Evolutionary conservation across 2,329 filamentous ascomycete genomes (phyloP), one percentile per base, ranked within the genome.

Genomic region (Neofusicoccum sp.): DNA sequence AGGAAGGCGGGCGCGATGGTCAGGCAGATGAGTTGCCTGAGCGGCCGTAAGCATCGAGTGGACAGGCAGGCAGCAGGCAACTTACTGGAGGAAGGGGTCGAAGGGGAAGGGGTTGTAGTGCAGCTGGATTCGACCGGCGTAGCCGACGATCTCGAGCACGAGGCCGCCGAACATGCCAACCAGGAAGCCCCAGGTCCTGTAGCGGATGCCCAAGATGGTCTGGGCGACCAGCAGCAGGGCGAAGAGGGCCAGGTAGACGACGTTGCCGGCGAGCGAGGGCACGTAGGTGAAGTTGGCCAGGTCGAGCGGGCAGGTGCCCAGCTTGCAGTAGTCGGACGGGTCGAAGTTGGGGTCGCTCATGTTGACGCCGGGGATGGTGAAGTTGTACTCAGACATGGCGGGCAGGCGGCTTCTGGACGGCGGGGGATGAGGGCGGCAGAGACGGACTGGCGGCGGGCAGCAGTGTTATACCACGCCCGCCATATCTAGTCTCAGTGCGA

Each of bases 1-100:
- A 81, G 70, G 69, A 83, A 86, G 20, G 80, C 84, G 6, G 83
- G 84, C 0, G 78, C 81, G 33, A 87, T 79, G 44, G 84, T 83
- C 24, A 86, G 71, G 61, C 78, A 80, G 65, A 82, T 79, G 56
- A 86, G 82, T 63, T 86, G 82, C n/a, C 81, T 78, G 64, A 76
- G 70, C 66, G 58, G 31, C 38, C 16, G 5, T 51, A 9, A 26
- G 9, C 41, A 3, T 12, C 20, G 30, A 20, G 1, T n/a, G 14
- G 8, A n/a, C 4, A 16, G 40, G 34, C 1, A 26, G 24, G 28
- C 9, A 28, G 26, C 20, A 20, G 20, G 31, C 40, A 36, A 67
- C 75, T 68, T 80, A 83, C 64, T 82, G 70, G 53, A 85, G 73
- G 67, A 86, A 86, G 0, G 76, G 78, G 16, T 73, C 65, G 3